phyloP scores from a whole-genome alignment of 768 basidiomycete species.

The Clitopilus passeckerianus region DNA sequence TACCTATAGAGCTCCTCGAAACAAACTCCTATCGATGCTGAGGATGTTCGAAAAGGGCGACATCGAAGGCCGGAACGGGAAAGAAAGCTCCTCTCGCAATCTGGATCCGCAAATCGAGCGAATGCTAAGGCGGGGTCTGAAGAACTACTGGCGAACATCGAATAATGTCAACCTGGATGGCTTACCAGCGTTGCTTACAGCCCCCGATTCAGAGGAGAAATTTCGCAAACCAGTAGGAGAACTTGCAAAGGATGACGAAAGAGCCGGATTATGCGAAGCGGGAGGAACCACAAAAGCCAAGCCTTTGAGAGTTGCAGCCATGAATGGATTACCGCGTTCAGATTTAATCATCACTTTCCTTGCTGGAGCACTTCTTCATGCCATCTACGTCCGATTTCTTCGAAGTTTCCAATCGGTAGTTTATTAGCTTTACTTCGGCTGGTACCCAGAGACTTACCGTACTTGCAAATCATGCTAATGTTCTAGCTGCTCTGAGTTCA shows the following conservation, averaged over 20 bases:
- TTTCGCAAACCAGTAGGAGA: background rate
- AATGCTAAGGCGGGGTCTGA: background rate
- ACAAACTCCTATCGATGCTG: conserved; percentile 14
- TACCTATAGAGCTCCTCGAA: conserved; percentile 30
- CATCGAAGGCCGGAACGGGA: background rate
- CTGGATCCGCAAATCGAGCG: background rate
- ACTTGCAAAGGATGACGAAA: background rate
- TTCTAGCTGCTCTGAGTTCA: background rate
- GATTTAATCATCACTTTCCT: background rate
- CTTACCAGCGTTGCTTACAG: background rate
- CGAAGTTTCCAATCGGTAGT: background rate
- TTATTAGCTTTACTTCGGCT: no score
- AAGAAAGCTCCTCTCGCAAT: background rate
- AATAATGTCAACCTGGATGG: background rate
- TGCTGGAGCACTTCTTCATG: background rate
- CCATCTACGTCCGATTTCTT: background rate
- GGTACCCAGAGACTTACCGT: no score
- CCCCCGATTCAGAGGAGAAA: background rate
- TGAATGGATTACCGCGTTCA: background rate
- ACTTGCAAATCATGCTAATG: no score
- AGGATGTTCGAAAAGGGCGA: background rate
- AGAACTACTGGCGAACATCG: background rate
- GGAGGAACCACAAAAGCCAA: background rate
- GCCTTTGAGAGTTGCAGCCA: background rate
- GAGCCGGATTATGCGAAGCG: background rate